Conservation (phyloP, 1,139 yeast genomes). For the Tardiomyces depauwii region DNA sequence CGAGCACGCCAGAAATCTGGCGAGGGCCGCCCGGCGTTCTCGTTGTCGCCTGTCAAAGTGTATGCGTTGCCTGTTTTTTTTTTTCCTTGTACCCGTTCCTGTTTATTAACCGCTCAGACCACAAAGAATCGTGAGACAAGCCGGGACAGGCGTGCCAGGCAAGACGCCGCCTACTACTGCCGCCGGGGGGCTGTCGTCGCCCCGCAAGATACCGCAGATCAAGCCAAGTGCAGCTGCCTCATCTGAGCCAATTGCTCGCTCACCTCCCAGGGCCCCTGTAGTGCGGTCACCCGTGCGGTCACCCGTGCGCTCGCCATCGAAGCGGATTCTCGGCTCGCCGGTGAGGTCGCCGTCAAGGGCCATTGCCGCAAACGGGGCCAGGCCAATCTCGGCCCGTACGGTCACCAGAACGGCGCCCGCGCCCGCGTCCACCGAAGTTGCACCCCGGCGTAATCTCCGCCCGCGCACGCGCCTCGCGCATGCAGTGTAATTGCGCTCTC, state of each 20-base stretch:
- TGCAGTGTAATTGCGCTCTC: background rate
- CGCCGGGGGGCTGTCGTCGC: no score
- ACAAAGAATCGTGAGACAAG: background rate
- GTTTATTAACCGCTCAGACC: background rate
- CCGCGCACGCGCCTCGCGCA: background rate
- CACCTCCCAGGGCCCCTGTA: no score
- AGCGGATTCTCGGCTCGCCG: background rate
- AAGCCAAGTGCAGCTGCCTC: no score
- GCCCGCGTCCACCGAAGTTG: background rate
- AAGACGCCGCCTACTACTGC: no score
- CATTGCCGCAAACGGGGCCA: no score
- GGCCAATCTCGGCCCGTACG: background rate
- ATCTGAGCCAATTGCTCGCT: no score
- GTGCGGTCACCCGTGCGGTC: background rate
- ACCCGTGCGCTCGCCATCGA: background rate
- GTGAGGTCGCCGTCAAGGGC: background rate
- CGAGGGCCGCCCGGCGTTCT: background rate
- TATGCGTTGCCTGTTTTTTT: background rate
- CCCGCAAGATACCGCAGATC: no score
- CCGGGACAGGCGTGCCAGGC: background rate
- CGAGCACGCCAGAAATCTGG: conserved; percentile 1
- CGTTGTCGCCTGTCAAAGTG: background rate
- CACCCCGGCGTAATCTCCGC: background rate
- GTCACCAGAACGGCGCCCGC: background rate
- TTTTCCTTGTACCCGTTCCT: background rate